Evolutionary conservation across 352 stramenopile genomes (phyloP).

Genomic region (Elongisporangium undulatum): DNA sequence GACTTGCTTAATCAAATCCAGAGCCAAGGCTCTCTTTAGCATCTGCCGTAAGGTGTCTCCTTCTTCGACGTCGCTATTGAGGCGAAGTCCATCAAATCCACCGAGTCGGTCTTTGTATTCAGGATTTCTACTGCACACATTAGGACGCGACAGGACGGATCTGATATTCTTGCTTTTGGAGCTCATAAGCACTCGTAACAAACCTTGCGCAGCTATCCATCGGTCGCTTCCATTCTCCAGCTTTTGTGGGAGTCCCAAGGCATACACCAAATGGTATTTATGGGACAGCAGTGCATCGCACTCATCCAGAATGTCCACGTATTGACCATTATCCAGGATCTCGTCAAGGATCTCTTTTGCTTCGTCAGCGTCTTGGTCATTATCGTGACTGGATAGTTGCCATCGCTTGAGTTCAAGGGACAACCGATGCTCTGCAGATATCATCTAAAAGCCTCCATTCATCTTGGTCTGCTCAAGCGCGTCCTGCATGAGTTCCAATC

Average conservation of each 20-base stretch:
- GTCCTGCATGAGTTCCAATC: constrained; percentile 29
- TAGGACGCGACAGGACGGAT: constrained; percentile 31
- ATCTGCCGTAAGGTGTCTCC: constrained; percentile 9
- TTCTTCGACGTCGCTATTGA: constrained; percentile 20
- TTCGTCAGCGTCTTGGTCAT: background rate
- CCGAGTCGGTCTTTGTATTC: constrained; percentile 34
- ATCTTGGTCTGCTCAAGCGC: constrained; percentile 27
- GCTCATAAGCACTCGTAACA: constrained; percentile 26
- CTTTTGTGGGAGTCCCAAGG: constrained; percentile 39
- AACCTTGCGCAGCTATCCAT: constrained; percentile 47
- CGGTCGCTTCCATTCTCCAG: constrained; percentile 46
- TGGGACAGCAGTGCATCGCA: constrained; percentile 84
- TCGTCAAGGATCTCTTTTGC: constrained; percentile 19
- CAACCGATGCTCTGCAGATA: constrained; percentile 84
- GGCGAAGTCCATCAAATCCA: constrained; percentile 35
- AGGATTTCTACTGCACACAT: constrained; percentile 23
- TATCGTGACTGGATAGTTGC: constrained; percentile 8
- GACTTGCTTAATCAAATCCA: constrained; percentile 56
- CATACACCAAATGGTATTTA: constrained; percentile 88
- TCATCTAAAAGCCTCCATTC: constrained; percentile 50
- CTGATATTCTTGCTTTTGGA: constrained; percentile 12
- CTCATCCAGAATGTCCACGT: constrained; percentile 86
- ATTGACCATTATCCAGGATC: constrained; percentile 41
- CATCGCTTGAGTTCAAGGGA: constrained; percentile 84
- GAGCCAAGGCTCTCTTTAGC: constrained; percentile 37